Evolutionary conservation across 163 green algal species (phyloP), one percentile per base, ranked within the genome.

Genomic region (Trebouxia gelatinosa): DNA sequence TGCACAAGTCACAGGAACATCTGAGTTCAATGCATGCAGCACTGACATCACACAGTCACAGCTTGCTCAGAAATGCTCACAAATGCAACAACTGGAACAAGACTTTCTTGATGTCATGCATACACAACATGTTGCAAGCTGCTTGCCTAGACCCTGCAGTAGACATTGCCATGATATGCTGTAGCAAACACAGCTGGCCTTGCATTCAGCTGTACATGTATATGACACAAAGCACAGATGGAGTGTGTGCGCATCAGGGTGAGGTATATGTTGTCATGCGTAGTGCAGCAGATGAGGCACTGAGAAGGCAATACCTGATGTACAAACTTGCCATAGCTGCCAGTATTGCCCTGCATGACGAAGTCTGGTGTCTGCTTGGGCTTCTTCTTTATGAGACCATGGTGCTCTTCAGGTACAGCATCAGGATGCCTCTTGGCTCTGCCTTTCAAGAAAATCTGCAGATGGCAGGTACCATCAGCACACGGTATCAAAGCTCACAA

Each of bases 371-470:
- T 37, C 50, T 35, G 16, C 64, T 72, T 72, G 26, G 35, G 6
- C 21, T 72, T 72, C 35, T 72, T 72, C n/a, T n/a, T n/a, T n/a
- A n/a, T n/a, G n/a, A n/a, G n/a, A n/a, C n/a, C n/a, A 6, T 43
- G 4, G 26, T 29, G 64, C 6, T 28, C 35, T 54, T 72, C 64
- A 34, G 21, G n/a, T n/a, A n/a, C 37, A 35, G 26, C 5, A 34
- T 72, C 64, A 28, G 64, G 35, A 50, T 72, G 64, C 21, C 64
- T 43, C 37, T 72, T 72, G 23, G 64, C 64, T 51, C 64, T 54
- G 4, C 64, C 64, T n/a, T 72, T 72, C 64, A 72, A 23, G 21
- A 54, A 72, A 5, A 72, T 17, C 64, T 72, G 64, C 37, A 51
- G 17, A 72, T n/a, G n/a, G n/a, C n/a, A n/a, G n/a, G n/a, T n/a